phyloP scores from a whole-genome alignment of 495 filamentous ascomycete species.

The Xylaria bambusicola region DNA sequence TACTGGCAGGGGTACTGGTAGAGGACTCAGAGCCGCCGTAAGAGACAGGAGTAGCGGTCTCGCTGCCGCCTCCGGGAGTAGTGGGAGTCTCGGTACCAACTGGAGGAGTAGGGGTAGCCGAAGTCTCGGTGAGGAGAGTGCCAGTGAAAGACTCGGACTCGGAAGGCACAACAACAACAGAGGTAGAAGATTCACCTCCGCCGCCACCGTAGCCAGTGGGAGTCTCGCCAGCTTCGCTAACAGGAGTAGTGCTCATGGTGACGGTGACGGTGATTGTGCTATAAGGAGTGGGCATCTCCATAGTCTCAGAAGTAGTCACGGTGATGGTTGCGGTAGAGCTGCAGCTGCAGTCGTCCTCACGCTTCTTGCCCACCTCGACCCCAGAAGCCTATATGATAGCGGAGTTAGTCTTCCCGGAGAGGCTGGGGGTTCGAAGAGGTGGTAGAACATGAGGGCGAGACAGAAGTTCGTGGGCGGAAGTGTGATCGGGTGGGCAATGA shows the following conservation, averaged over 20 bases:
- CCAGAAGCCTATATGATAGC: slow-evolving; percentile 17
- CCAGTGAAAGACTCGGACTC: slow-evolving; percentile 11
- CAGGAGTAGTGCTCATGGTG: slow-evolving; percentile 1
- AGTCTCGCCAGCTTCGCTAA: slow-evolving; percentile 8
- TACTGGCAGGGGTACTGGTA: slow-evolving; percentile 12
- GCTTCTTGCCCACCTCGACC: slow-evolving; percentile 19
- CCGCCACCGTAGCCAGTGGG: slow-evolving; percentile 20
- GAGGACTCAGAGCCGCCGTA: slow-evolving; percentile 13
- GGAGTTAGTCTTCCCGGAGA: slow-evolving; percentile 10
- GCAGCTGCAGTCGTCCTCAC: slow-evolving; percentile 30
- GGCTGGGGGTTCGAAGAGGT: neutral
- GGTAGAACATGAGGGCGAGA: neutral
- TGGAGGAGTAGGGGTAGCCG: slow-evolving; percentile 2
- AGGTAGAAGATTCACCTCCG: slow-evolving; percentile 10
- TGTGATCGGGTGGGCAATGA: neutral
- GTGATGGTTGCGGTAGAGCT: slow-evolving; percentile 25
- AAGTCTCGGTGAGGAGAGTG: slow-evolving; percentile 19
- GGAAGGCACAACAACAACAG: slow-evolving; percentile 4
- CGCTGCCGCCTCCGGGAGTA: neutral
- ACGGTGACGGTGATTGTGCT: slow-evolving; percentile 15
- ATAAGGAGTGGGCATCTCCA: neutral
- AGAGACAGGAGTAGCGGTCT: neutral
- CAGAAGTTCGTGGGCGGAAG: neutral
- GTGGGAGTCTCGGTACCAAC: neutral
- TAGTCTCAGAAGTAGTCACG: slow-evolving; percentile 15